Base-by-base conservation (phyloP, 202 grass and related monocot genomes). In the Alloteropsis angusta region DNA sequence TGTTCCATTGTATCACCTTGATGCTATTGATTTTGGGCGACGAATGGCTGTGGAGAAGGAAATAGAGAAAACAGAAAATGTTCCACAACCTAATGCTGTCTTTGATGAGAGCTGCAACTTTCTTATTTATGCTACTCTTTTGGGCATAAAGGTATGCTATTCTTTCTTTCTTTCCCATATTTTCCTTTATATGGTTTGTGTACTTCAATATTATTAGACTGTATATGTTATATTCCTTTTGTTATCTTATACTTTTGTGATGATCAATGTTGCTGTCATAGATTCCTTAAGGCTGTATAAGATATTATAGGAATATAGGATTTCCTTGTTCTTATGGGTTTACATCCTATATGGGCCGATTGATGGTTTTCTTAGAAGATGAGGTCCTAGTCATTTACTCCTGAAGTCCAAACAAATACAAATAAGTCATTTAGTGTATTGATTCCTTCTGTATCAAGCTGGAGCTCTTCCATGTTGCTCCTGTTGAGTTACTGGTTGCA, bases 1-100 rank as follows among this genome's bases (percentile, higher is more conserved):
- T 77, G 86, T 82, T 65, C 76, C 76, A 39, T 82, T 99, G 69
- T 99, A 99, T 75, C 92, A 85, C 44, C 92, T 95, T 72, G 96
- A 99, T 0, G 89, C 96, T 83, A 93, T 99, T 89, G 96, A 99
- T 82, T 99, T 99, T 76, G 96, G 96, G 35, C 84, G 88, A 91
- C 90, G 96, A 88, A 99, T 99, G 96, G 92, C 92, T 60, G 88
- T 99, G 49, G 92, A 99, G 71, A 99, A 91, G 78, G 96, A 99
- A 95, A 85, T 99, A 78, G 90, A 95, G 73, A 99, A 95, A 77
- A 95, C 96, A 14, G 92, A 99, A 91, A 95, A 82, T 89, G 92
- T 84, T 81, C 90, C 92, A 71, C 90, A 93, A 73, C 96, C 96
- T 58, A 95, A 99, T 86, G 96, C 92, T 72, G 75, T 95, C 26